Base-by-base conservation (phyloP, 208 protist species). In the Acanthamoeba culbertsoni region DNA sequence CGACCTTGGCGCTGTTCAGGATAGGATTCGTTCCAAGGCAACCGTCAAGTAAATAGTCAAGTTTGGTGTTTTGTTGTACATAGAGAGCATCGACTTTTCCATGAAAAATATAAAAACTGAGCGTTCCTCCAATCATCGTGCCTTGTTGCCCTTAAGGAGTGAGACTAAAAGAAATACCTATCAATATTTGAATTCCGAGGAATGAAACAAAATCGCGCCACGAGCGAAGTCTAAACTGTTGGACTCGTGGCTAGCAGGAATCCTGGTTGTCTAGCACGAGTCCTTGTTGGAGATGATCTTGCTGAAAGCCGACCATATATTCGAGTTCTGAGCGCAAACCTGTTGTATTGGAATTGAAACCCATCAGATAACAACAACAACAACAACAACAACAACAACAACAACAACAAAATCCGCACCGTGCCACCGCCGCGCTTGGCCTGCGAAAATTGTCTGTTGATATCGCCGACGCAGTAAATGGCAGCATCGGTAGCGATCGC, bases 401-500 rank as follows among this genome's bases (percentile, higher is more conserved):
- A 73, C 3, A 73, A 28, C 4, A 12, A 59, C 18, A 65, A 65
- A 65, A 86, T 10, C 48, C 82, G 82, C 65, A 90, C 82, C 14
- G 55, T 48, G 28, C 95, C 95, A 18, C 95, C 95, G 63, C 94
- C 94, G 42, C 95, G 55, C 40, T 93, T 93, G n/a, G 53, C 68
- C 63, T 96, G 95, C 16, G 75, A 75, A 16, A 43, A 88, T 92
- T 94, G 93, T 48, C 94, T 51, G 82, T 96, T 96, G n/a, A 95
- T 79, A 89, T 93, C 95, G 71, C 95, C 94, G 45, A 96, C 94
- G 73, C 95, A 96, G 42, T 95, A 48, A 55, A 77, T 93, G 37
- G 33, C 8, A n/a, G 26, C 40, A 0, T 46, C 23, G 43, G 57
- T n/a, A 33, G 16, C 37, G 20, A 53, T 94, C 45, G 48, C 71